phyloP scores from a whole-genome alignment of 2,329 filamentous ascomycete genomes.

The Colletotrichum nymphaeae region DNA sequence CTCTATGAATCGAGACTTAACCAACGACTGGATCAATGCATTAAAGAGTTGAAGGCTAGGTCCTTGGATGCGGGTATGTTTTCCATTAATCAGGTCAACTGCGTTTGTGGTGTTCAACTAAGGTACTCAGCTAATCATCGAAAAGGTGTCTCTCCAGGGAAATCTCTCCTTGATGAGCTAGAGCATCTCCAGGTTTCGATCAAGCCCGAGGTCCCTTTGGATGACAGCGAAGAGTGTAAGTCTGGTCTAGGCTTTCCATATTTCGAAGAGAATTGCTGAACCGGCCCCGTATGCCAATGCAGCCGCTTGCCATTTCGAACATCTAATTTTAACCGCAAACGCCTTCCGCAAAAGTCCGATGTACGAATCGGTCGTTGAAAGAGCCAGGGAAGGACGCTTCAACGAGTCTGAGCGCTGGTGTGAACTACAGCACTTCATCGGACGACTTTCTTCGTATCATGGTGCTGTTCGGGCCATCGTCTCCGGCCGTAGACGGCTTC shows the following conservation, averaged over 20 bases:
- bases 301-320: background rate
- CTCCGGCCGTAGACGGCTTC: conserved; percentile 36
- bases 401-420: conserved; percentile 41
- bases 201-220: background rate
- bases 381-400: conserved; percentile 18
- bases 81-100: too few relatives aligned
- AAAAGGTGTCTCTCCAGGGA: too few relatives aligned
- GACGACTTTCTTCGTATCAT: conserved; percentile 42
- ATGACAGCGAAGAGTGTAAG: background rate
- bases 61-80: background rate
- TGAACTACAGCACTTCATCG: conserved; percentile 43
- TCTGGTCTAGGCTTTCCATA: background rate
- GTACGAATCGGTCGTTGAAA: background rate
- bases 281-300: background rate
- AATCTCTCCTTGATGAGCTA: background rate
- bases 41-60: background rate
- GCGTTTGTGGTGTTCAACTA: background rate
- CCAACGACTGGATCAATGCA: background rate
- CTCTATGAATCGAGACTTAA: background rate
- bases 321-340: background rate
- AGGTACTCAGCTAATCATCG: too few relatives aligned
- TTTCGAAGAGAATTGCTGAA: background rate
- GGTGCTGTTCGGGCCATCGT: conserved; percentile 37
- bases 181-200: background rate
- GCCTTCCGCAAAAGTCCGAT: background rate